These are phyloP conservation scores for Didymella pomorum DNA, from an alignment of 2,329 filamentous ascomycete species.

Conservation along the genomic window DNA sequence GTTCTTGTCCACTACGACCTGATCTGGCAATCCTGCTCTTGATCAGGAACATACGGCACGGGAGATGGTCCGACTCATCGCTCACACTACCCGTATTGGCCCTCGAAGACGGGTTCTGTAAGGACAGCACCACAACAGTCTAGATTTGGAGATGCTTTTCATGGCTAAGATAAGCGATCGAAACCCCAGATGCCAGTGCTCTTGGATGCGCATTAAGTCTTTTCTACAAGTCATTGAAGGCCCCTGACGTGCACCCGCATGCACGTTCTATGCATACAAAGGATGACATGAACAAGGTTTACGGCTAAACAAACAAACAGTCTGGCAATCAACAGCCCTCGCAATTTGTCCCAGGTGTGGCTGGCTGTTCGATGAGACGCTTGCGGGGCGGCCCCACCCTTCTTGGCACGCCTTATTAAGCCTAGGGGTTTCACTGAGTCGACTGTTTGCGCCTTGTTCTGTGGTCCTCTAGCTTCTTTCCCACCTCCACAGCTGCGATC, in stretches of 20 bases:
- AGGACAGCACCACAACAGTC: not conserved
- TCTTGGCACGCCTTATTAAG: constrained; percentile 10
- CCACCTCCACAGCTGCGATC: constrained; percentile 4
- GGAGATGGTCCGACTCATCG: constrained; percentile 1
- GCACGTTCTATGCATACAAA: constrained; percentile 4
- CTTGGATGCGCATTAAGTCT: not conserved
- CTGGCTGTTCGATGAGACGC: constrained; percentile 8
- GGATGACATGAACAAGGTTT: constrained; percentile 12
- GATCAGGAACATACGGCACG: constrained; percentile 3
- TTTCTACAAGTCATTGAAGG: not conserved
- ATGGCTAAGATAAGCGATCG: constrained; percentile 3
- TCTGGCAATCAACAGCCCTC: constrained; percentile 6
- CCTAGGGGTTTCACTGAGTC: constrained; percentile 9
- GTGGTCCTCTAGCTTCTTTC: constrained; percentile 15
- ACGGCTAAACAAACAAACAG: constrained; percentile 3
- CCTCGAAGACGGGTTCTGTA: constrained; percentile 1
- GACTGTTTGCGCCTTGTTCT: constrained; percentile 6
- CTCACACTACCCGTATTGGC: constrained; percentile 1
- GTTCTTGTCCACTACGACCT: not conserved
- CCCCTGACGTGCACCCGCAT: not conserved
- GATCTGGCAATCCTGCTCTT: not conserved
- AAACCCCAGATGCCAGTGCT: not conserved
- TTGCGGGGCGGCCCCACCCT: constrained; percentile 4
- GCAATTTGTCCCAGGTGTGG: constrained; percentile 1
- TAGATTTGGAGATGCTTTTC: not conserved